Percentiles rank a stretch among this genome's conserved stretches.
Evolutionary conservation across 1,284 basidiomycete species (phyloP).

Genomic region (Exobasidium rhododendri): DNA sequence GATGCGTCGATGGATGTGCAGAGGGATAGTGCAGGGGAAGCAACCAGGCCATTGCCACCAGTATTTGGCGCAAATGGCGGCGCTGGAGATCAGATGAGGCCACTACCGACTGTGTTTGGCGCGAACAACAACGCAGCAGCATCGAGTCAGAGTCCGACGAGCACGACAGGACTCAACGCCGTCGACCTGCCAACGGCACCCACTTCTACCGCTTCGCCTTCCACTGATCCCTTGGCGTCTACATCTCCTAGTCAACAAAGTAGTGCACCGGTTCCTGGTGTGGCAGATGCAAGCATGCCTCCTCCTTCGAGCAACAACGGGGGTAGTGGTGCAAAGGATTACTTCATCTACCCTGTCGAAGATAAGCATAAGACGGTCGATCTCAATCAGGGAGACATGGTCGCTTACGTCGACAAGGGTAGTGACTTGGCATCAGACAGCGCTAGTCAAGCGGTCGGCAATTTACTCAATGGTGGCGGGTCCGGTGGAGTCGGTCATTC

Average conservation of each 20-base stretch:
- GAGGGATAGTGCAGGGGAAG: not conserved
- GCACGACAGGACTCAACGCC: not conserved
- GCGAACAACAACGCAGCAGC: not conserved
- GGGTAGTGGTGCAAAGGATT: not conserved
- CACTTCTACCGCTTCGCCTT: not conserved
- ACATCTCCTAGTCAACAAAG: no score
- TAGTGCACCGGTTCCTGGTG: no score
- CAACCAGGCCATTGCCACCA: no score
- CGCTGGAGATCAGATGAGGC: not conserved
- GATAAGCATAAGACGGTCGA: not conserved
- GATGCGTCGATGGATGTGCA: not conserved
- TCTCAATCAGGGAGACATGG: conserved; percentile 2
- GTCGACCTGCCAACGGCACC: not conserved
- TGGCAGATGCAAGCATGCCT: not conserved
- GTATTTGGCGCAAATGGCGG: not conserved
- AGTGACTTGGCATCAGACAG: not conserved
- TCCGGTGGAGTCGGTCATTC: no score
- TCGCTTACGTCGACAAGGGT: not conserved
- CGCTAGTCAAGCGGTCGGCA: not conserved
- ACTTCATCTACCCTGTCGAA: not conserved
- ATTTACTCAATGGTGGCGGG: not conserved
- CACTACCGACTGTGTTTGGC: not conserved
- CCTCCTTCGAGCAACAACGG: not conserved
- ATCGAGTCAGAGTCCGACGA: not conserved
- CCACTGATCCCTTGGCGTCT: no score